Evolutionary conservation across 345 rosid genomes (phyloP).

Genomic region (Heritiera littoralis): DNA sequence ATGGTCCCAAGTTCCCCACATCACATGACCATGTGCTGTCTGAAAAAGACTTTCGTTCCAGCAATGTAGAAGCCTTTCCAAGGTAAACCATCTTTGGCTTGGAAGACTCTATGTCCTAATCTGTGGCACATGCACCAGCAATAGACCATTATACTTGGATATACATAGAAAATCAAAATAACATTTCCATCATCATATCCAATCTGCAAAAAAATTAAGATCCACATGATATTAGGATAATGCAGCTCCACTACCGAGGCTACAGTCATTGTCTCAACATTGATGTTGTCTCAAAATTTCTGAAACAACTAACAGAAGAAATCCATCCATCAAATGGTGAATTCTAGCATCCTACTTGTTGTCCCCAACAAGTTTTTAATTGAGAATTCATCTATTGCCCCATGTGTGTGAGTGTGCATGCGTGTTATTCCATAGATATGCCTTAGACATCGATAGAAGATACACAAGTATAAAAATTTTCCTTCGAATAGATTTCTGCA

Average conservation of each 20-base stretch:
- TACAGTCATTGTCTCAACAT: conserved; percentile 1
- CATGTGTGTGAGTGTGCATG: background rate
- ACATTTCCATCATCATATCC: background rate
- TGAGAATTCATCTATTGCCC: background rate
- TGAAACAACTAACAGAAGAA: background rate
- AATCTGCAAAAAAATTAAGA: background rate
- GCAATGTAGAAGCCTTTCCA: conserved; percentile 22
- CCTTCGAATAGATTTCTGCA: conserved; percentile 10
- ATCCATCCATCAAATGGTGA: background rate
- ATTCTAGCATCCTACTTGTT: background rate
- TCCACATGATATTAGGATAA: background rate
- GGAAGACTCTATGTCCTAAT: conserved; percentile 29
- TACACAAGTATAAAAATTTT: conserved; percentile 10
- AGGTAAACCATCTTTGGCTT: conserved; percentile 24
- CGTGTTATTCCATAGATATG: background rate
- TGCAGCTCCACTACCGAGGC: conserved; percentile 14
- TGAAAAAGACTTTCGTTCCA: conserved; percentile 55
- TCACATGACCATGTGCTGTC: conserved; percentile 70
- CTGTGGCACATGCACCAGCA: conserved; percentile 32
- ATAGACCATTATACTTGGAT: conserved; percentile 21
- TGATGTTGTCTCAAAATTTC: background rate
- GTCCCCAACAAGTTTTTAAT: background rate
- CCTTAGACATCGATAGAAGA: background rate
- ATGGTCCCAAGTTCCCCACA: conserved; percentile 62
- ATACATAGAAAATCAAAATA: background rate